phyloP scores from a whole-genome alignment of 129 eudicot species.

The Smallanthus sonchifolius region DNA sequence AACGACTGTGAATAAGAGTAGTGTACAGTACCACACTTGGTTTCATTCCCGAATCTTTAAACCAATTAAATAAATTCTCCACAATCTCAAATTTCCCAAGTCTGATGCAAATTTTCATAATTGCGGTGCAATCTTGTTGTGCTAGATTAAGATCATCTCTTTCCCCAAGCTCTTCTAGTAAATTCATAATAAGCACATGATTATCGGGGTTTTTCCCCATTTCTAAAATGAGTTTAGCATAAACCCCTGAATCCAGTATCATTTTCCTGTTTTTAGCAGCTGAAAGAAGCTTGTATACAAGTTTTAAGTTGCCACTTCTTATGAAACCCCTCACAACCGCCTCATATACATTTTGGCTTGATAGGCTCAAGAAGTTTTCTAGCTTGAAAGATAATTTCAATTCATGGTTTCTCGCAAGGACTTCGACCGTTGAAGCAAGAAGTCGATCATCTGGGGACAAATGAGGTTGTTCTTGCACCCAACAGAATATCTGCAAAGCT shows the following conservation, averaged over 20 bases:
- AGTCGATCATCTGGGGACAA: conserved; percentile 75
- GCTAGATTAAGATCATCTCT: conserved; percentile 57
- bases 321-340: conserved; percentile 76
- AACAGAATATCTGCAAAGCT: conserved; percentile 66
- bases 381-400: conserved; percentile 55
- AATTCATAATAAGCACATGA: conserved; percentile 30
- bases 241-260: conserved; percentile 52
- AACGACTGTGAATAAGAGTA: conserved; percentile 62
- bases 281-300: conserved; percentile 63
- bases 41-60: conserved; percentile 40
- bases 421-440: conserved; percentile 84
- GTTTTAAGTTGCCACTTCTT: conserved; percentile 60
- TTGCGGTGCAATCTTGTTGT: conserved; percentile 66
- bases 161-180: conserved; percentile 71
- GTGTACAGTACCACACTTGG: conserved; percentile 89
- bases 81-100: conserved; percentile 62
- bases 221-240: conserved; percentile 66
- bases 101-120: conserved; percentile 75
- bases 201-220: conserved; percentile 70
- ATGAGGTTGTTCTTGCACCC: conserved; percentile 82
- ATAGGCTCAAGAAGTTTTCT: conserved; percentile 46
- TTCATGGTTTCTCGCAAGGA: conserved; percentile 57
- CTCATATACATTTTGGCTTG: conserved; percentile 59
- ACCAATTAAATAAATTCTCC: conserved; percentile 71
- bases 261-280: conserved; percentile 53